These are phyloP conservation scores for Scheffersomyces stambukii DNA, from an alignment of 1,139 yeast genomes.

Conservation along the genomic window DNA sequence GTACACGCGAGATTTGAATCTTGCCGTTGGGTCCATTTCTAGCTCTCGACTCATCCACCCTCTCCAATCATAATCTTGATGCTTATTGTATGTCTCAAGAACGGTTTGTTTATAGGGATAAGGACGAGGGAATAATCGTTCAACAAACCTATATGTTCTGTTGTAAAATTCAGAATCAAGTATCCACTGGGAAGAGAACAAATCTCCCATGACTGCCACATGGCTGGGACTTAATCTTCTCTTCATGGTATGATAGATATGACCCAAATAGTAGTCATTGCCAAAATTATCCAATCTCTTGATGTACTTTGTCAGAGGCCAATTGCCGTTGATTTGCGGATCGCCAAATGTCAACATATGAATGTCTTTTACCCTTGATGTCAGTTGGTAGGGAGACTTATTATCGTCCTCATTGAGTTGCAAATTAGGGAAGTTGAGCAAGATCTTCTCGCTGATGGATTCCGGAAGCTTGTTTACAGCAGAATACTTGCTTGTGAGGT, in stretches of 20 bases:
- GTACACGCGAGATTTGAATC: constrained; percentile 49
- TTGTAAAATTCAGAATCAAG: constrained; percentile 77
- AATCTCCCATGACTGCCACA: constrained; percentile 88
- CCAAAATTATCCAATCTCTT: constrained; percentile 81
- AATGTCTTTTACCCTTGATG: too few species aligned
- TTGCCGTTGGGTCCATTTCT: constrained; percentile 35
- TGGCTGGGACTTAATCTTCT: constrained; percentile 65
- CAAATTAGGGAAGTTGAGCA: constrained; percentile 28
- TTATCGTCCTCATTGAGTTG: constrained; percentile 11
- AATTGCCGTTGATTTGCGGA: constrained; percentile 91
- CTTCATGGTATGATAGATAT: constrained; percentile 66
- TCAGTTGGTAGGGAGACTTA: constrained; percentile 12
- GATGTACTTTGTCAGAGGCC: constrained; percentile 67
- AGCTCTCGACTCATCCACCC: constrained; percentile 37
- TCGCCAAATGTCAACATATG: constrained; percentile 84
- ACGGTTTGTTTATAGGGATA: constrained; percentile 45
- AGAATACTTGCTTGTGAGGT: not conserved
- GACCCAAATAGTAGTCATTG: constrained; percentile 84
- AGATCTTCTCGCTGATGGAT: constrained; percentile 19
- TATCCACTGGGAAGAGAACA: constrained; percentile 96
- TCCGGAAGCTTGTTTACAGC: too few species aligned
- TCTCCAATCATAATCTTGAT: constrained; percentile 55
- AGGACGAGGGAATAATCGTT: constrained; percentile 58
- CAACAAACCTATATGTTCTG: constrained; percentile 68
- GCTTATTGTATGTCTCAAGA: constrained; percentile 41